These are phyloP conservation scores for Amylocystis lapponica DNA, from an alignment of 768 basidiomycete genomes.

Conservation along the genomic window DNA sequence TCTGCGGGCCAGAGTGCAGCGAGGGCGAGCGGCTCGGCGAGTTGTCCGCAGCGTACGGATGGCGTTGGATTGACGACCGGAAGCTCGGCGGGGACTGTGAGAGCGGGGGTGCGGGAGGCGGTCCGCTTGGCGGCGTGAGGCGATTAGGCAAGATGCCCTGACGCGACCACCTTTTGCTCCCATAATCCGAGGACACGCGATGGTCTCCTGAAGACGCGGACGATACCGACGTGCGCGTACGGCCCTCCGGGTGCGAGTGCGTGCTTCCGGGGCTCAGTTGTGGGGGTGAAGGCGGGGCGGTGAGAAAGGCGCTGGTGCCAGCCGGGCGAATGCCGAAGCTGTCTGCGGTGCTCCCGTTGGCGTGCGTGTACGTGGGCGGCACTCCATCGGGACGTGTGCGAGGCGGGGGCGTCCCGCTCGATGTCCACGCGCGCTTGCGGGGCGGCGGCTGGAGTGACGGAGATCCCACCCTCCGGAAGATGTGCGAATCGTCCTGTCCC, in stretches of 20 bases:
- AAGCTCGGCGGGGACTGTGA: constrained; percentile 4
- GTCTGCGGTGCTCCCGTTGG: constrained; percentile 29
- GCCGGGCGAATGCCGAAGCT: constrained; percentile 27
- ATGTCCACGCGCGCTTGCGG: constrained; percentile 24
- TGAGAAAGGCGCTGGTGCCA: constrained; percentile 13
- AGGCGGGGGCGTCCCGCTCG: constrained; percentile 11
- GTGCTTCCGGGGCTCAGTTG: background rate
- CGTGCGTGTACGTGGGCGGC: constrained; percentile 21
- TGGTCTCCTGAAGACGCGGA: constrained; percentile 20
- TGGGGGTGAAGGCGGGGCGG: constrained; percentile 9
- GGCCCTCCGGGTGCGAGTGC: background rate
- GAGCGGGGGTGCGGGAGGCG: constrained; percentile 32
- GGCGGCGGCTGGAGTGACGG: constrained; percentile 28
- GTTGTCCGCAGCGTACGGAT: constrained; percentile 22
- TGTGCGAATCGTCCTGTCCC: background rate
- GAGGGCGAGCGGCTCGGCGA: constrained; percentile 16
- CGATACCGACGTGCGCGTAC: constrained; percentile 12
- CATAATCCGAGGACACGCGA: constrained; percentile 9
- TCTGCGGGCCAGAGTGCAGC: constrained; percentile 18
- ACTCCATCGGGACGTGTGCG: background rate
- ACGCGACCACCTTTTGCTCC: constrained; percentile 23
- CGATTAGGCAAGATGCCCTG: constrained; percentile 39
- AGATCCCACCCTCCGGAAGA: constrained; percentile 3
- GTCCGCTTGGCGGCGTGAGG: constrained; percentile 53
- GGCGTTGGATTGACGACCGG: constrained; percentile 14